Conservation (phyloP, 345 rosid species). For the Brassica rapa region DNA sequence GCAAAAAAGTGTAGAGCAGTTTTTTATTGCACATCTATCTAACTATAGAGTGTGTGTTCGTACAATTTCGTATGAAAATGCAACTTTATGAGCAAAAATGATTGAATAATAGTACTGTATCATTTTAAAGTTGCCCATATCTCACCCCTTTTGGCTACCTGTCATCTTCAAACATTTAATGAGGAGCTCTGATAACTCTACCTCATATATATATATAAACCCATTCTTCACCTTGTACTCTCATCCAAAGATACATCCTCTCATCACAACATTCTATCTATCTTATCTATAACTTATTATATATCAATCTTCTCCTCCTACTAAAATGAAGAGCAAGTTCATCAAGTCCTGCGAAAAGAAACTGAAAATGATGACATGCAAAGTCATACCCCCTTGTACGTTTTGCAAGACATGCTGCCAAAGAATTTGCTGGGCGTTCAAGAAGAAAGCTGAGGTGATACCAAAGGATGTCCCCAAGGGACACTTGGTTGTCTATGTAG, state of each 20-base stretch:
- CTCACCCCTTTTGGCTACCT: slow-evolving; percentile 41
- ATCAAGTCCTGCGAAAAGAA: slow-evolving; percentile 50
- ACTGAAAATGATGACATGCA: slow-evolving; percentile 55
- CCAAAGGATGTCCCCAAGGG: slow-evolving; percentile 90
- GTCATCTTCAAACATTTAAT: slow-evolving; percentile 57
- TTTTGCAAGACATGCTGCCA: slow-evolving; percentile 52
- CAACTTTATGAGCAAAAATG: slow-evolving; percentile 33
- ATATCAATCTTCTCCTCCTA: not conserved
- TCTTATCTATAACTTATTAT: slow-evolving; percentile 16
- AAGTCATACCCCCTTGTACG: slow-evolving; percentile 50
- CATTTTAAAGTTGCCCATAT: slow-evolving; percentile 28
- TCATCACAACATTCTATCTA: slow-evolving; percentile 24
- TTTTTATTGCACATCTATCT: slow-evolving; percentile 14
- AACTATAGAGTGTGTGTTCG: slow-evolving; percentile 47
- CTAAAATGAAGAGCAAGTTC: slow-evolving; percentile 49
- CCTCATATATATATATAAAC: slow-evolving; percentile 40
- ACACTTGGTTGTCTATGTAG: slow-evolving; percentile 80
- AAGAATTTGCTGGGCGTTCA: slow-evolving; percentile 50
- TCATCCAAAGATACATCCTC: slow-evolving; percentile 28
- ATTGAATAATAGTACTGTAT: slow-evolving; percentile 28
- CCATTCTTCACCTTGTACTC: slow-evolving; percentile 34
- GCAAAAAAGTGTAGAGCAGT: not conserved
- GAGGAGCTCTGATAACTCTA: slow-evolving; percentile 35
- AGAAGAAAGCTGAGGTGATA: slow-evolving; percentile 47
- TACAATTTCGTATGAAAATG: slow-evolving; percentile 54